Percentiles rank a stretch among this genome's conserved stretches.
phyloP scores from a whole-genome alignment of 129 eudicot genomes.

The Smallanthus sonchifolius region DNA sequence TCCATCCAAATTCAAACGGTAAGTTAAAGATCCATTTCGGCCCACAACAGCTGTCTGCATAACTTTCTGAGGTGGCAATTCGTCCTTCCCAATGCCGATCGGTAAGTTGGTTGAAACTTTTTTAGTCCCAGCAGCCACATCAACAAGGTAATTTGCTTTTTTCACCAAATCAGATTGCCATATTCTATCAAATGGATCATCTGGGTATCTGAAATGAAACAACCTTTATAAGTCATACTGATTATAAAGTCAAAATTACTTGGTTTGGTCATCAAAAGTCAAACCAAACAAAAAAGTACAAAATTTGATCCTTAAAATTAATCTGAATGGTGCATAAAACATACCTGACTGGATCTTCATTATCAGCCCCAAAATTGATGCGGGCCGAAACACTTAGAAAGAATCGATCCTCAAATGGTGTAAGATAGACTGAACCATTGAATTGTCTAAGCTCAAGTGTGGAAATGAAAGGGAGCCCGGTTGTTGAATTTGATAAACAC shows the following conservation, averaged over 20 bases:
- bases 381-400: constrained; percentile 88
- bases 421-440: constrained; percentile 70
- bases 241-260: neutral
- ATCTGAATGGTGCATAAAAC: neutral
- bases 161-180: constrained; percentile 84
- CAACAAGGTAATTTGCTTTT: constrained; percentile 91
- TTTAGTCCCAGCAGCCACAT: constrained; percentile 89
- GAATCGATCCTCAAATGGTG: constrained; percentile 64
- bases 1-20: constrained; percentile 87
- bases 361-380: constrained; percentile 85
- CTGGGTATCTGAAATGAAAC: constrained; percentile 61
- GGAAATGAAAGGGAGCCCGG: constrained; percentile 89
- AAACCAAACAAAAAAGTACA: neutral
- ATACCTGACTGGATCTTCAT: constrained; percentile 79
- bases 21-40: constrained; percentile 67
- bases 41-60: constrained; percentile 99
- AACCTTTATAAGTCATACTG: neutral
- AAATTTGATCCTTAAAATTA: neutral
- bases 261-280: constrained; percentile 5
- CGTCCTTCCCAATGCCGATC: constrained; percentile 49
- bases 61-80: constrained; percentile 83
- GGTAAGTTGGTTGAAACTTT: constrained; percentile 64
- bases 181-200: constrained; percentile 93
- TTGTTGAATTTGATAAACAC: constrained; percentile 93
- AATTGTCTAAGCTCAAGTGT: constrained; percentile 92